These are phyloP conservation scores for Plantago major DNA, from an alignment of 257 asterid species.

Conservation along the genomic window DNA sequence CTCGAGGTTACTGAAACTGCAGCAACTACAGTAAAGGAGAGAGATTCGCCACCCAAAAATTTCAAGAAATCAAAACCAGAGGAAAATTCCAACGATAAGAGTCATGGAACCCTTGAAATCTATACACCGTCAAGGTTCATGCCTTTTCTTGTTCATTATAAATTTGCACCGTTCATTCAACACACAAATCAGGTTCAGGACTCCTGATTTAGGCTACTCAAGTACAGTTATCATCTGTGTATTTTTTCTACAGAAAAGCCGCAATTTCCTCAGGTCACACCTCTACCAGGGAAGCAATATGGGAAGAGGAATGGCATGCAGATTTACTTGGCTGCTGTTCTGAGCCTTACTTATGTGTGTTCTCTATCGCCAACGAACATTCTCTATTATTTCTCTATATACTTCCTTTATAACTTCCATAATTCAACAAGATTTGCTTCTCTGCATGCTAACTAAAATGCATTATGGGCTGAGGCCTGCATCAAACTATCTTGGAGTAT, in stretches of 20 bases:
- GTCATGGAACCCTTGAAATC: constrained; percentile 17
- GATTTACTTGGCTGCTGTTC: constrained; percentile 72
- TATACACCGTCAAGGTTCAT: constrained; percentile 41
- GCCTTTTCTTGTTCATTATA: not conserved
- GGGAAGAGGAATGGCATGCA: constrained; percentile 58
- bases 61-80: constrained; percentile 29
- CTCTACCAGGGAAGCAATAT: constrained; percentile 26
- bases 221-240: constrained; percentile 13
- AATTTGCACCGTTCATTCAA: not conserved
- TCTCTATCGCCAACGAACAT: constrained; percentile 8
- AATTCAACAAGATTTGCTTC: no score
- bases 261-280: constrained; percentile 19
- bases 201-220: not conserved
- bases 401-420: no score
- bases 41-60: constrained; percentile 32
- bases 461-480: no score
- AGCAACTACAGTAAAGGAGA: constrained; percentile 32
- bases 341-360: constrained; percentile 56
- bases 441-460: not conserved
- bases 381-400: no score
- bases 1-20: constrained; percentile 65
- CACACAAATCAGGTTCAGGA: not conserved
- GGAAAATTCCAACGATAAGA: constrained; percentile 20
- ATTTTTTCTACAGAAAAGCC: constrained; percentile 30
- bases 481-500: no score